These are phyloP conservation scores for Guillardia theta DNA, from an alignment of 78 protist genomes.

Conservation along the genomic window DNA sequence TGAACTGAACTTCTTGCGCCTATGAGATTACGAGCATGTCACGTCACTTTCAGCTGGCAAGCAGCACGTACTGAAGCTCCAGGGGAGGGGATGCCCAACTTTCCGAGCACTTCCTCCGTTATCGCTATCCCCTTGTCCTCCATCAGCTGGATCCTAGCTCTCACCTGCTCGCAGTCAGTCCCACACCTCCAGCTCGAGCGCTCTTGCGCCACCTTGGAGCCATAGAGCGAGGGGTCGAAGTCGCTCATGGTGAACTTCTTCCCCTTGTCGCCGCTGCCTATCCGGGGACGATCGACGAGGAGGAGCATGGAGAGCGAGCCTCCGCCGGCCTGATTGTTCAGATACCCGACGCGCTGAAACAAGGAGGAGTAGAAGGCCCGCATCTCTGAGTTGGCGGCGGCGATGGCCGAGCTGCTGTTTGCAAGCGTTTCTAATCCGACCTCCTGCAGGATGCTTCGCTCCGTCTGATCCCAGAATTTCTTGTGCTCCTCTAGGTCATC, in stretches of 20 bases:
- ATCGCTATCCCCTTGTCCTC: not conserved
- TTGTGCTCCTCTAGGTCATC: not conserved
- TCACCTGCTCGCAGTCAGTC: not conserved
- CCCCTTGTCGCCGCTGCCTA: not conserved
- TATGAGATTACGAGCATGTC: not conserved
- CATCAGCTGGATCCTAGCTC: not conserved
- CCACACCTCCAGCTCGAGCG: not conserved
- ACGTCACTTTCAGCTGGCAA: not conserved
- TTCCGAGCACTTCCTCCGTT: not conserved
- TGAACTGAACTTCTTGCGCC: not conserved
- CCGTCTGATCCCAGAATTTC: not conserved
- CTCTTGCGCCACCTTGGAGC: not conserved
- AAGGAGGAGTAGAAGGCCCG: not conserved
- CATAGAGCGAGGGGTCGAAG: not conserved
- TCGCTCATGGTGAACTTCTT: not conserved
- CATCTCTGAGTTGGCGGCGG: slow-evolving; percentile 4
- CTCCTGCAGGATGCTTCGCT: too few relatives aligned
- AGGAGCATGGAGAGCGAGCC: slow-evolving; percentile 7
- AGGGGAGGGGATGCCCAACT: not conserved
- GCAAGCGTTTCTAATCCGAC: too few relatives aligned
- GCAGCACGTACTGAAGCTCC: not conserved
- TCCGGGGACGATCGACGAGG: not conserved
- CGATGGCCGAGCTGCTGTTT: too few relatives aligned
- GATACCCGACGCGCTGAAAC: slow-evolving; percentile 15
- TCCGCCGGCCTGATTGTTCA: not conserved